phyloP scores from a whole-genome alignment of 495 filamentous ascomycete species.

The Alectoria sarmentosa region DNA sequence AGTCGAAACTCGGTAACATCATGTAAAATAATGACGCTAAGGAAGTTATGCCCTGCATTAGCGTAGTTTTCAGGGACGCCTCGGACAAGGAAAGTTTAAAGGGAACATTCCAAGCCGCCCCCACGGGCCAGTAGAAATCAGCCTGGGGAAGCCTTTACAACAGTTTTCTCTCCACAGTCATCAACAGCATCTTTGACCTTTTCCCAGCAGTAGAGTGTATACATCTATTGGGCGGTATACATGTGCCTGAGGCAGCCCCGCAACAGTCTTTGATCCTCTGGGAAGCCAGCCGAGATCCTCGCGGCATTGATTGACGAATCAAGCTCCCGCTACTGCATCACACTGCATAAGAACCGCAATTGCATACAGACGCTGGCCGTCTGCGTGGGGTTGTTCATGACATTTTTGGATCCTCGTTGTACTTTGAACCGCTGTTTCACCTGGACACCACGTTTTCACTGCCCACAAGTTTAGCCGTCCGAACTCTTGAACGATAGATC shows the following conservation, averaged over 20 bases:
- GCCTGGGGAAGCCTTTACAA: neutral
- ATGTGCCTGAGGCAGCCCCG: neutral
- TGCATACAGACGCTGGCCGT: slow-evolving; percentile 22
- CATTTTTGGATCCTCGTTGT: neutral
- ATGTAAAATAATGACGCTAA: neutral
- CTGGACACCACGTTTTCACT: neutral
- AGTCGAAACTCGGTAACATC: neutral
- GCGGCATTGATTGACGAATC: slow-evolving; percentile 1
- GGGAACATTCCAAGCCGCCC: slow-evolving; percentile 16
- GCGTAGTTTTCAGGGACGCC: slow-evolving; percentile 2
- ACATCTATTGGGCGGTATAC: neutral
- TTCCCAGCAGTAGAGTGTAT: neutral
- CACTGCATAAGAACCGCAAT: slow-evolving; percentile 17
- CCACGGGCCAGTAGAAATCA: neutral
- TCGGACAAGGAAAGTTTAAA: slow-evolving; percentile 9
- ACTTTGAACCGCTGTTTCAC: neutral
- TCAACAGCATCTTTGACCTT: neutral
- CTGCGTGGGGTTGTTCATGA: slow-evolving; percentile 8
- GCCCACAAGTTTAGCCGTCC: neutral
- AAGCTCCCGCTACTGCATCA: slow-evolving; percentile 22
- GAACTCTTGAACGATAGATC: neutral
- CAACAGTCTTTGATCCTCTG: slow-evolving; percentile 1
- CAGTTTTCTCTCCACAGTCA: neutral
- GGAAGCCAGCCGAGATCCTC: slow-evolving; percentile 8
- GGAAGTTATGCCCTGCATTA: slow-evolving; percentile 19